Conservation (phyloP, 306 rosid genomes). For the Luffa acutangula region DNA sequence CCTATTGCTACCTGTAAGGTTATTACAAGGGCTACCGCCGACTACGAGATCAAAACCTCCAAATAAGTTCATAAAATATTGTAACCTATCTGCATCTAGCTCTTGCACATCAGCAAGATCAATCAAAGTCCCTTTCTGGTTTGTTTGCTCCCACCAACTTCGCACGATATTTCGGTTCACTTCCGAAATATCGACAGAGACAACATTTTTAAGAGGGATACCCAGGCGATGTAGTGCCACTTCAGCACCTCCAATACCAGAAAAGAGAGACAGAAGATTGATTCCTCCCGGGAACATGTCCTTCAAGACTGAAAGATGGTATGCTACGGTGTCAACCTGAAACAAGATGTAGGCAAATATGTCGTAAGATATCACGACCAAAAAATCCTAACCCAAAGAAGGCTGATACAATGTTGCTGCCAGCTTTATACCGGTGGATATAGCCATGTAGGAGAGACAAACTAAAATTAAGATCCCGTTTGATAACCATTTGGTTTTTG, state of each 20-base stretch:
- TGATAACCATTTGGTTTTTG: no score
- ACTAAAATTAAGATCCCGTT: no score
- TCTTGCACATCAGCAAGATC: constrained; percentile 55
- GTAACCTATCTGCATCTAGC: constrained; percentile 42
- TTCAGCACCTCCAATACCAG: constrained; percentile 97
- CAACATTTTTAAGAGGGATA: constrained; percentile 62
- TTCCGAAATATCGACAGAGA: constrained; percentile 67
- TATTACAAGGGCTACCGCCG: constrained; percentile 96
- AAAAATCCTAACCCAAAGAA: neutral
- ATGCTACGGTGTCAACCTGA: constrained; percentile 96
- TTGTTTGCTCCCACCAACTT: constrained; percentile 99
- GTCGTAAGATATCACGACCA: neutral
- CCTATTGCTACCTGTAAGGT: constrained; percentile 87
- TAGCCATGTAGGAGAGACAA: no score
- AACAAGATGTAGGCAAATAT: constrained; percentile 7
- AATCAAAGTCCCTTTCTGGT: constrained; percentile 57
- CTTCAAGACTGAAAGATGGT: constrained; percentile 72
- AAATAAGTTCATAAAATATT: constrained; percentile 34
- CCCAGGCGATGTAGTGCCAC: constrained; percentile 90
- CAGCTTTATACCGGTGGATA: no score
- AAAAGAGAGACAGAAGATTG: constrained; percentile 84
- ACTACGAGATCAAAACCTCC: constrained; percentile 86
- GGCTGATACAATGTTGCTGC: no score
- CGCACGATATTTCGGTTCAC: constrained; percentile 68
- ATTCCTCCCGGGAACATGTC: constrained; percentile 69